Base-by-base conservation (phyloP, 352 stramenopile genomes). In the Phytophthora melonis region DNA sequence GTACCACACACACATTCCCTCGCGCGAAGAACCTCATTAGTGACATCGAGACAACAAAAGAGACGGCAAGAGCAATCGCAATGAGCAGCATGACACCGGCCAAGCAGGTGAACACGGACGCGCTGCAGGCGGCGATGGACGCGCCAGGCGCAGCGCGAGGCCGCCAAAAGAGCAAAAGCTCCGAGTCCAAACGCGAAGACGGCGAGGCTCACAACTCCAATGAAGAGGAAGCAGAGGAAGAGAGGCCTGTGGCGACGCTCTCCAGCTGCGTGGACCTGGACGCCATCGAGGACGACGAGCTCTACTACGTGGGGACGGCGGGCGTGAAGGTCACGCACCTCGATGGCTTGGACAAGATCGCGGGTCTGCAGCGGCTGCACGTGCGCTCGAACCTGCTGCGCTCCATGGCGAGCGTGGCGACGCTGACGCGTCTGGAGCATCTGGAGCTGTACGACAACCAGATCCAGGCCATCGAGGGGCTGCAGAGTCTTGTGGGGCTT, bases 371-470 rank as follows among this genome's bases (percentile, higher is more conserved):
- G 72, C 78, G 81, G 10, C 72, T 96, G 45, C 87, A 94, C 58
- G 74, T 96, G n/a, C 87, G 89, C 7, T 96, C 89, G 19, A 96
- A 95, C 63, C 65, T 95, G 60, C 75, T 96, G 59, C 72, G 65
- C 53, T 96, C 93, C 23, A 96, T 98, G 84, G 79, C 78, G 3
- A 86, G 79, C 47, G 90, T 98, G 14, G 76, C 77, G 11, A 58
- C 78, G 6, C 63, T 97, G 11, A 57, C 79, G 45, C 83, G 76
- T 19, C 86, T 99, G 59, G 72, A 95, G 77, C 87, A 99, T 21
- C 80, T 99, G 27, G 98, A 99, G 82, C 82, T 99, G 19, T 99
- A 99, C 87, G 97, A 99, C 77, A 99, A 99, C 86, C 87, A 98
- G 74, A 96, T 99, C 68, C 84, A 97, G 75, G 80, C 82, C 16